phyloP scores from a whole-genome alignment of 305 asterid genomes.

The Solanum hybrid region DNA sequence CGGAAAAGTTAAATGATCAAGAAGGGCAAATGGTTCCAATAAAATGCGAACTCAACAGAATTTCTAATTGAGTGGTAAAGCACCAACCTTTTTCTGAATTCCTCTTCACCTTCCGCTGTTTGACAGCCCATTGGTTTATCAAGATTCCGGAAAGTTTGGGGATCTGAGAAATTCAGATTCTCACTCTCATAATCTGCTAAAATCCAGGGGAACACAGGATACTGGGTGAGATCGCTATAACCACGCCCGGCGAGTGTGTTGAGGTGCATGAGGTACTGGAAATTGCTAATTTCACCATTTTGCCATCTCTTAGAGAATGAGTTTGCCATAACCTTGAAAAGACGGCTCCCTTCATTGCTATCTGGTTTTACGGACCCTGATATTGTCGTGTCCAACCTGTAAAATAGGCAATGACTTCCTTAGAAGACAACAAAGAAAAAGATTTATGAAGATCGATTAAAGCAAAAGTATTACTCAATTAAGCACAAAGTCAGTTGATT shows the following conservation, averaged over 20 bases:
- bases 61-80: not conserved
- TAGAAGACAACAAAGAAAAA: not conserved
- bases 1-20: not conserved
- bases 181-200: constrained; percentile 95
- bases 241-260: constrained; percentile 99
- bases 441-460: not conserved
- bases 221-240: constrained; percentile 97
- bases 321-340: constrained; percentile 87
- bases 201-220: constrained; percentile 99
- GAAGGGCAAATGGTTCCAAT: not conserved
- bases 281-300: constrained; percentile 98
- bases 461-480: not conserved
- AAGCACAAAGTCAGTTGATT: not conserved
- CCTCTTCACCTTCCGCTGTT: constrained; percentile 91
- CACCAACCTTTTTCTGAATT: constrained; percentile 83
- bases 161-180: constrained; percentile 67
- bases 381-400: constrained; percentile 93
- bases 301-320: constrained; percentile 99
- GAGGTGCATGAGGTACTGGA: constrained; percentile 98
- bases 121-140: constrained; percentile 99
- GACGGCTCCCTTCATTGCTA: constrained; percentile 90
- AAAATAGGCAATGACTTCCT: not conserved
- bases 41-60: not conserved
- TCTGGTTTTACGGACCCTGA: constrained; percentile 91
- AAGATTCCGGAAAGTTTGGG: constrained; percentile 83